phyloP scores from a whole-genome alignment of 495 filamentous ascomycete species.

The Penicillium maclennaniae region DNA sequence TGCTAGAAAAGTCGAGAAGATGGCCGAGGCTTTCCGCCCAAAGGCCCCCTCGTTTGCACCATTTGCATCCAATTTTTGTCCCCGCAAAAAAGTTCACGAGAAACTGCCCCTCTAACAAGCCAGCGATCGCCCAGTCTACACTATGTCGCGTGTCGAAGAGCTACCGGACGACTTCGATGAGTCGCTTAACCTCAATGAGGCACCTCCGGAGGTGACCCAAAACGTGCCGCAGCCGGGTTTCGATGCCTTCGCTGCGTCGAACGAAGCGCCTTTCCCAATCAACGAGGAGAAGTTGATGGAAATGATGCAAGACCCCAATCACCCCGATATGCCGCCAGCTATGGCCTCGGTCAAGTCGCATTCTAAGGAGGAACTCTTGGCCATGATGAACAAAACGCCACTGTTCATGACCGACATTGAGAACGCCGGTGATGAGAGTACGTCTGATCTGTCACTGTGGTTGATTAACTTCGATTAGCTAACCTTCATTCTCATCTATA shows the following conservation, averaged over 20 bases:
- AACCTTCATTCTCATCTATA: conserved; percentile 9
- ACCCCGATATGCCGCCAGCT: conserved; percentile 51
- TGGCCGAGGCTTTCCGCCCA: conserved; percentile 15
- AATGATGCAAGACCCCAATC: conserved; percentile 28
- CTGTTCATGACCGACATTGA: conserved; percentile 94
- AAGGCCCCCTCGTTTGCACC: conserved; percentile 37
- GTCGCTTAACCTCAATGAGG: conserved; percentile 36
- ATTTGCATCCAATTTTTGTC: conserved; percentile 26
- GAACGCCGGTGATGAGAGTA: conserved; percentile 57
- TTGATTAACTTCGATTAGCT: not conserved
- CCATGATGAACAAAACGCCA: conserved; percentile 75
- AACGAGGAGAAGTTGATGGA: conserved; percentile 38
- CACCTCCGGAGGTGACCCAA: conserved; percentile 14
- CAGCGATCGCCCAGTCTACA: conserved; percentile 1
- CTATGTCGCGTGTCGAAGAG: conserved; percentile 47
- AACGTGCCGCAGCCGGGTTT: conserved; percentile 20
- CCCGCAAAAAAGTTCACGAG: conserved; percentile 18
- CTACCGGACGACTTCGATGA: conserved; percentile 50
- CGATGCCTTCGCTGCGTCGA: conserved; percentile 27
- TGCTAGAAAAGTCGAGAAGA: too few relatives aligned
- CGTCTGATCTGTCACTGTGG: conserved; percentile 11
- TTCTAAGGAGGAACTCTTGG: conserved; percentile 65
- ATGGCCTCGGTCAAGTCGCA: conserved; percentile 57
- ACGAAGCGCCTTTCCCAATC: conserved; percentile 42
- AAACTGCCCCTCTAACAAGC: conserved; percentile 3